Conservation (phyloP, 2,329 filamentous ascomycete species). For the Coniochaeta hoffmannii region DNA sequence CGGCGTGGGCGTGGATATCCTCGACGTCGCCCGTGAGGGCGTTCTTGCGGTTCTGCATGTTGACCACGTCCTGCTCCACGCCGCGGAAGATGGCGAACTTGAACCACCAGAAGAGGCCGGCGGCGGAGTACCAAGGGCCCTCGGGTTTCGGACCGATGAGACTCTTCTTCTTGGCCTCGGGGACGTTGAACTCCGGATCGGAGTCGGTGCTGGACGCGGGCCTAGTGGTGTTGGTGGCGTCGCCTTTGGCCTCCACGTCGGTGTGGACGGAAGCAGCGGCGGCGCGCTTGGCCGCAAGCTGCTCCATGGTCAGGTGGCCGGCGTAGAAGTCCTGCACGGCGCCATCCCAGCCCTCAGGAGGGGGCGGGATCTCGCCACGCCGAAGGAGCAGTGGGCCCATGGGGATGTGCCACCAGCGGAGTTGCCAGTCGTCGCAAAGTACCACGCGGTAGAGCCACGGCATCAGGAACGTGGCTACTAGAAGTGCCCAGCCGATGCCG, state of each 20-base stretch:
- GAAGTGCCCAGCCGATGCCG: conserved; percentile 38
- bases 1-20: conserved; percentile 47
- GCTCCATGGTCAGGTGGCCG: conserved; percentile 45
- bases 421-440: conserved; percentile 52
- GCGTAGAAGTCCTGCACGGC: conserved; percentile 47
- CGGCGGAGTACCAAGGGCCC: conserved; percentile 32
- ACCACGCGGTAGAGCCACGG: conserved; percentile 53
- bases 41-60: conserved; percentile 25
- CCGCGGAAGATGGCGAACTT: conserved; percentile 41
- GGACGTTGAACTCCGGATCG: conserved; percentile 6
- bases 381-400: conserved; percentile 45
- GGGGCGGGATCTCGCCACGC: conserved; percentile 29
- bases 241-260: conserved; percentile 19
- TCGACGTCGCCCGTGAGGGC: conserved; percentile 45
- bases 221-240: conserved; percentile 7
- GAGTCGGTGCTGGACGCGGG: conserved; percentile 2
- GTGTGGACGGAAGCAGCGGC: conserved; percentile 8
- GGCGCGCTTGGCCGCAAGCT: conserved; percentile 36
- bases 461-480: conserved; percentile 46
- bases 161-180: conserved; percentile 16
- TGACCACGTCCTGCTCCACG: conserved; percentile 33
- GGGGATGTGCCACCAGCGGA: conserved; percentile 46
- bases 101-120: conserved; percentile 34
- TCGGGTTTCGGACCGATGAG: conserved; percentile 31
- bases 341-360: conserved; percentile 32